These are phyloP conservation scores for Phytophthora pisi DNA, from an alignment of 352 stramenopile species.

Conservation along the genomic window DNA sequence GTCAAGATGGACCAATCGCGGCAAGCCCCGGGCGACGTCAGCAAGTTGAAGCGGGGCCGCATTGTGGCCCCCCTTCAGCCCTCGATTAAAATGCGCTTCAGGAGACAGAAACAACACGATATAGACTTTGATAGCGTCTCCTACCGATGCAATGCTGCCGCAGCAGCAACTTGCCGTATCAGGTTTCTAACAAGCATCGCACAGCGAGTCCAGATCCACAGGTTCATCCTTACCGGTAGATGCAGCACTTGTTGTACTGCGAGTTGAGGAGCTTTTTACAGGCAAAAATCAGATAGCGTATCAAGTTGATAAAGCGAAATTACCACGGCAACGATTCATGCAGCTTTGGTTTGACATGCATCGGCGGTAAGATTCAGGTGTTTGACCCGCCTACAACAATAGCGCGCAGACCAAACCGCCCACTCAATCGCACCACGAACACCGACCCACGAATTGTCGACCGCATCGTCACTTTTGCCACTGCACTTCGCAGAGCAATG, in stretches of 20 bases:
- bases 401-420: not conserved
- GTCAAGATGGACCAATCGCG: slow-evolving; percentile 5
- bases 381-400: not conserved
- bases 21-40: not conserved
- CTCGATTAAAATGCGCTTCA: too few relatives aligned
- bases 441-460: not conserved
- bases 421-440: not conserved
- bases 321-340: not conserved
- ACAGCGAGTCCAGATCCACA: too few relatives aligned
- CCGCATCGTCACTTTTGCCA: not conserved
- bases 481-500: not conserved
- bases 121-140: too few relatives aligned
- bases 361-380: not conserved
- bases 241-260: too few relatives aligned
- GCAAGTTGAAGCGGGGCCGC: not conserved
- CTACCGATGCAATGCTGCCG: not conserved
- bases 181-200: too few relatives aligned
- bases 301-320: not conserved
- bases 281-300: not conserved
- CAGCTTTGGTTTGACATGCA: not conserved
- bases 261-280: not conserved
- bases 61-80: too few relatives aligned
- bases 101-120: too few relatives aligned
- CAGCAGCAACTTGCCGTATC: not conserved
- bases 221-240: too few relatives aligned